Percentiles rank a stretch among this genome's conserved stretches.
Conservation (phyloP, 805 yeast species). For the Sugiyamaella valdiviana region DNA sequence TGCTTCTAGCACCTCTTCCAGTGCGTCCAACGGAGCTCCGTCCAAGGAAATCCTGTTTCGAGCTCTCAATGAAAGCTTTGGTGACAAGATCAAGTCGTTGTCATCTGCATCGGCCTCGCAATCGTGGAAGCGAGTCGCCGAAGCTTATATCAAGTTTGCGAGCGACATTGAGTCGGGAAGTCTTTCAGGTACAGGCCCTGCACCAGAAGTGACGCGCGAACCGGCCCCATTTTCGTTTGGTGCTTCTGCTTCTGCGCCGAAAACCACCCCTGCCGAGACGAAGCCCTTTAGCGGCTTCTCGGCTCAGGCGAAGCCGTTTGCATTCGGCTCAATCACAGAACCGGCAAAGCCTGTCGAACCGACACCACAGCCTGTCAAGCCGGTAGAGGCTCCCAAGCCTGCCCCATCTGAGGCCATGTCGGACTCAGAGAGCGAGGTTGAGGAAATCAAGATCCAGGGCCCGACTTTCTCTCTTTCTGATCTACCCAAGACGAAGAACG, state of each 20-base stretch:
- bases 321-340: background rate
- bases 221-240: too few relatives aligned
- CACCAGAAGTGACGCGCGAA: too few relatives aligned
- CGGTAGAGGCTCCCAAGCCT: background rate
- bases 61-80: constrained; percentile 61
- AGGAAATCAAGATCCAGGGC: constrained; percentile 8
- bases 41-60: constrained; percentile 30
- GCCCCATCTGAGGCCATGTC: background rate
- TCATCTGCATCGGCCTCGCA: constrained; percentile 17
- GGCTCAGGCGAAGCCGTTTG: background rate
- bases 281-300: background rate
- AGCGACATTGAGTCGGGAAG: constrained; percentile 33
- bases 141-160: constrained; percentile 54
- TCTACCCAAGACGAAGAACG: constrained; percentile 32
- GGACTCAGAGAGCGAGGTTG: constrained; percentile 6
- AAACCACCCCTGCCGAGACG: too few relatives aligned
- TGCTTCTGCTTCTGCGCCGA: too few relatives aligned
- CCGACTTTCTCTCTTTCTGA: constrained; percentile 4
- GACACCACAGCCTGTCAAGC: too few relatives aligned
- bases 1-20: background rate
- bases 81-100: constrained; percentile 36
- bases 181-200: background rate
- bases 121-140: constrained; percentile 48
- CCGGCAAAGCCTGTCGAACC: background rate
- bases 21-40: background rate